Evolutionary conservation across 495 filamentous ascomycete species (phyloP).

Genomic region (Talaromyces adpressus): DNA sequence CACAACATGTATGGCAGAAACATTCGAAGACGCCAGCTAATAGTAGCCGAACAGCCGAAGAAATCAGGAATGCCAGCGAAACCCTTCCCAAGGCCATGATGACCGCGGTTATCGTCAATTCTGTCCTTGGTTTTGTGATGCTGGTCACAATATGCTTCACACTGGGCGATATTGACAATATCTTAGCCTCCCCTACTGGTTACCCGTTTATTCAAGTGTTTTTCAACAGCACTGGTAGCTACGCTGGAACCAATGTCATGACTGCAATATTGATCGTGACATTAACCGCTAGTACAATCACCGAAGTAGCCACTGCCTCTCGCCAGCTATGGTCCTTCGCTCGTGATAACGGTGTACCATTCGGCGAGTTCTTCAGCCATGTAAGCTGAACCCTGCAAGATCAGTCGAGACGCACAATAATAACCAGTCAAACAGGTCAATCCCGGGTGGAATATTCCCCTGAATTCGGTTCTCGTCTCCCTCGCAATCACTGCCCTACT

Average conservation of each 20-base stretch:
- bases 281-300: slow-evolving; percentile 41
- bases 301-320: slow-evolving; percentile 48
- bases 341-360: slow-evolving; percentile 48
- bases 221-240: slow-evolving; percentile 38
- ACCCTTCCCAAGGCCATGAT: slow-evolving; percentile 52
- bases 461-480: slow-evolving; percentile 44
- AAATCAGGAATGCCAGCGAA: slow-evolving; percentile 47
- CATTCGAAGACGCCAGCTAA: slow-evolving; percentile 7
- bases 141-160: slow-evolving; percentile 46
- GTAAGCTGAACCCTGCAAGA: slow-evolving; percentile 22
- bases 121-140: slow-evolving; percentile 44
- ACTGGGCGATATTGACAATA: slow-evolving; percentile 39
- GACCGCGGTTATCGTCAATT: slow-evolving; percentile 41
- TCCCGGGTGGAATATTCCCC: slow-evolving; percentile 42
- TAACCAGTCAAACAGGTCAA: slow-evolving; percentile 28
- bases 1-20: background rate
- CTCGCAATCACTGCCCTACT: slow-evolving; percentile 39
- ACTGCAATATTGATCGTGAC: slow-evolving; percentile 44
- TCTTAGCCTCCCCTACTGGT: slow-evolving; percentile 30
- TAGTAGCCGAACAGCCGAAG: slow-evolving; percentile 33
- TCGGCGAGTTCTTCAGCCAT: slow-evolving; percentile 41
- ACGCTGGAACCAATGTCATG: slow-evolving; percentile 40
- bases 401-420: background rate
- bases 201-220: slow-evolving; percentile 51
- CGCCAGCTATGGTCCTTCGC: slow-evolving; percentile 54